phyloP scores from a whole-genome alignment of 1,284 basidiomycete species.

The Ustilago cynodontis region DNA sequence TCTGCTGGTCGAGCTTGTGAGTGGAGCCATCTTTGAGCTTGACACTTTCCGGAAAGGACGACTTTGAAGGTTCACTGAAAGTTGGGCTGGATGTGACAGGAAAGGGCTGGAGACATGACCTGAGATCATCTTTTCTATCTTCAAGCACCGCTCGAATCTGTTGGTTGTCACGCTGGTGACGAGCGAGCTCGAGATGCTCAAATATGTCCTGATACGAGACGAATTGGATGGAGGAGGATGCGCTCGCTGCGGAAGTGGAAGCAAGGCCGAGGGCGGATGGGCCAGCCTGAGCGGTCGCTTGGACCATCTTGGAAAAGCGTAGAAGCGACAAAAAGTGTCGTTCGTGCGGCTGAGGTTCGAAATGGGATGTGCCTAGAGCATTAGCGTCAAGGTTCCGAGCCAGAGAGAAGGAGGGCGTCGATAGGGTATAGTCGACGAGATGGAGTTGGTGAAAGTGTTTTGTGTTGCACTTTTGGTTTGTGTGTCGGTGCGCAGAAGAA shows the following conservation, averaged over 20 bases:
- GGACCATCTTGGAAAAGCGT: conserved; percentile 4
- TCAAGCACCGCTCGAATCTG: conserved; percentile 47
- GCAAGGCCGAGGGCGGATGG: background rate
- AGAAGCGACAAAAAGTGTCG: background rate
- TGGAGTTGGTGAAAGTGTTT: background rate
- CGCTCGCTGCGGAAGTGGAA: background rate
- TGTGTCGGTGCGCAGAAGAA: conserved; percentile 22
- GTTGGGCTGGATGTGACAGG: conserved; percentile 16
- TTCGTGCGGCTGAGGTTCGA: background rate
- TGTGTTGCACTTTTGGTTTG: background rate
- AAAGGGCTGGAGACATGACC: conserved; percentile 48
- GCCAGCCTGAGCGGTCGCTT: background rate
- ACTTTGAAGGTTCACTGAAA: conserved; percentile 6
- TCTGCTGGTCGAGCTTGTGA: conserved; percentile 75
- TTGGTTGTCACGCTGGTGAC: conserved; percentile 33
- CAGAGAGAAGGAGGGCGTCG: too few species aligned
- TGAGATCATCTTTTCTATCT: conserved; percentile 42
- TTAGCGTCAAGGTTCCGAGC: background rate
- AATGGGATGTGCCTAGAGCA: background rate
- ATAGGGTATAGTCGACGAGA: too few species aligned
- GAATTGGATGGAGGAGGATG: conserved; percentile 17
- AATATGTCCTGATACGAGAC: conserved; percentile 62
- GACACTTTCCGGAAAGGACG: conserved; percentile 71
- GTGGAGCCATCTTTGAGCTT: conserved; percentile 77
- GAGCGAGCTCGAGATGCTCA: conserved; percentile 61